Percentiles rank a stretch among this genome's conserved stretches.
Evolutionary conservation across 352 stramenopile genomes (phyloP).

Genomic region (Phytopythium litorale): DNA sequence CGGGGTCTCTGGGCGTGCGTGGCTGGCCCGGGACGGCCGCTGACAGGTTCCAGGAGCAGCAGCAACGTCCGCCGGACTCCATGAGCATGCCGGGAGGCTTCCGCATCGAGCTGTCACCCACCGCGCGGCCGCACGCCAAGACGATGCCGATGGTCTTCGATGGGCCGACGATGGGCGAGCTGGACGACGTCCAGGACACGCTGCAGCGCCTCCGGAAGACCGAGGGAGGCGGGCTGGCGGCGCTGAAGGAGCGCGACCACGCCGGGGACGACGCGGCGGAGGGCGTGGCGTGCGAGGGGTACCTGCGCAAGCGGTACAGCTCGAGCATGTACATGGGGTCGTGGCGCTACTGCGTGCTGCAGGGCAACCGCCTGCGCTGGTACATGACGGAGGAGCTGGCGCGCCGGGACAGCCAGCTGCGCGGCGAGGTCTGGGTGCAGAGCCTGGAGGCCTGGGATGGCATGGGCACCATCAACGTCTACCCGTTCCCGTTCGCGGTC

Average conservation of each 20-base stretch:
- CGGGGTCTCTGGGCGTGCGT: not conserved
- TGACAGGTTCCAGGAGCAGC: not conserved
- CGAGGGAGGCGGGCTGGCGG: not conserved
- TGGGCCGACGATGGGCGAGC: not conserved
- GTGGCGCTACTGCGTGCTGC: slow-evolving; percentile 68
- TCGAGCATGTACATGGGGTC: slow-evolving; percentile 74
- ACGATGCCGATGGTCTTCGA: not conserved
- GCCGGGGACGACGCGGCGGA: not conserved
- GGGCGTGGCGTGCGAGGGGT: slow-evolving; percentile 30
- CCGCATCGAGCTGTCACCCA: slow-evolving; percentile 3
- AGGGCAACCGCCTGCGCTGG: slow-evolving; percentile 58
- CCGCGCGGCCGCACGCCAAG: slow-evolving; percentile 1
- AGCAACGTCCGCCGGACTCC: not conserved
- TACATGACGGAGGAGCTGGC: slow-evolving; percentile 58
- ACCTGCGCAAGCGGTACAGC: slow-evolving; percentile 65
- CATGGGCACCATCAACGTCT: slow-evolving; percentile 41
- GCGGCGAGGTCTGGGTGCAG: slow-evolving; percentile 61
- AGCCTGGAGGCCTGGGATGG: slow-evolving; percentile 58
- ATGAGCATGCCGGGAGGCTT: slow-evolving; percentile 2
- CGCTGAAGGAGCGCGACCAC: not conserved
- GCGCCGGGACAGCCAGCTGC: slow-evolving; percentile 36
- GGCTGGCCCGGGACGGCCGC: not conserved
- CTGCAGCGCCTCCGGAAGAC: not conserved
- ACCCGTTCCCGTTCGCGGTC: slow-evolving; percentile 58
- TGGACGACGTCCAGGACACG: not conserved